Percentiles rank a stretch among this genome's conserved stretches.
Conservation (phyloP, 2,329 filamentous ascomycete genomes). For the Diaporthe citrichinensis region DNA sequence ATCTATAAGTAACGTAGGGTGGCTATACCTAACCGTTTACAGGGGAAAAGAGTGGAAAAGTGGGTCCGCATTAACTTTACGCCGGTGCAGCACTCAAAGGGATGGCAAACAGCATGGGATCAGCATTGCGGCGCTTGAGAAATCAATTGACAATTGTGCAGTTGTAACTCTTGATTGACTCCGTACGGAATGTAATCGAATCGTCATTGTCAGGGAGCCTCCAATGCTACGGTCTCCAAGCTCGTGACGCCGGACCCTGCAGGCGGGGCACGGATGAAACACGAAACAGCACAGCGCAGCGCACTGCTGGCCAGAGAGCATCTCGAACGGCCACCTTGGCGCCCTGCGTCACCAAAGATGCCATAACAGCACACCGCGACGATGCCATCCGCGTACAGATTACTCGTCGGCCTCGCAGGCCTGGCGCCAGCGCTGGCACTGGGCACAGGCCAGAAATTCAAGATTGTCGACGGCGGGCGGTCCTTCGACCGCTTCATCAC, state of each 20-base stretch:
- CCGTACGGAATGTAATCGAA: background rate
- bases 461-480: conserved; percentile 51
- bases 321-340: conserved; percentile 30
- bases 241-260: conserved; percentile 6
- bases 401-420: conserved; percentile 23
- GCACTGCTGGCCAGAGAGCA: background rate
- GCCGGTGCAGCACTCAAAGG: too few species aligned
- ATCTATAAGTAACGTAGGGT: too few species aligned
- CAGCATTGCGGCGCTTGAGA: background rate
- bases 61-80: fast-evolving
- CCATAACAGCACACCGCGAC: conserved; percentile 15
- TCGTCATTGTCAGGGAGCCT: background rate
- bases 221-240: background rate
- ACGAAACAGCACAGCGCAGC: background rate
- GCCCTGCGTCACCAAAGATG: background rate
- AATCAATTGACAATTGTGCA: background rate
- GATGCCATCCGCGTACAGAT: conserved; percentile 26
- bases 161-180: background rate
- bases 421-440: conserved; percentile 33
- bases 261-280: conserved; percentile 31
- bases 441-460: conserved; percentile 39
- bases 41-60: too few species aligned
- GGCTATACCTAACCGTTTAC: too few species aligned
- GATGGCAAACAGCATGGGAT: background rate
- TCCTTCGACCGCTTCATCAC: conserved; percentile 60